These are phyloP conservation scores for Erodium texanum DNA, from an alignment of 441 rosid genomes.

Conservation along the genomic window DNA sequence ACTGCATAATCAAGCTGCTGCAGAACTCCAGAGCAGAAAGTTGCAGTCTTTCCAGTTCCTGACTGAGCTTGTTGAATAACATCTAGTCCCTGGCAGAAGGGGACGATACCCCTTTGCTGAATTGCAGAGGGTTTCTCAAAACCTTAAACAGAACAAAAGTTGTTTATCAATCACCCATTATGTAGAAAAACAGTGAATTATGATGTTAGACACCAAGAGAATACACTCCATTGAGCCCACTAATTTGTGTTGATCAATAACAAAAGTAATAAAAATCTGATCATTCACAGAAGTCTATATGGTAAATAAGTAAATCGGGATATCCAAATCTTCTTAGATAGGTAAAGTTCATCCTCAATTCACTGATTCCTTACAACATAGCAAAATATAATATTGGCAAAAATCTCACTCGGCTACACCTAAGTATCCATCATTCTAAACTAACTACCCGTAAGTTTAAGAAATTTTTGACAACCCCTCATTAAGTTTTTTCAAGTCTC, in stretches of 20 bases:
- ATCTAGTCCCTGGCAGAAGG: constrained; percentile 80
- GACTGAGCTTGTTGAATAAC: constrained; percentile 86
- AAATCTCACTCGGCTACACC: no score
- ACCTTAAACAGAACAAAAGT: constrained; percentile 20
- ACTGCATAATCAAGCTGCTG: constrained; percentile 70
- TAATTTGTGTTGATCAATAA: neutral
- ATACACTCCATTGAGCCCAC: neutral
- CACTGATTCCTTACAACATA: neutral
- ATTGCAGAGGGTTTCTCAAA: constrained; percentile 83
- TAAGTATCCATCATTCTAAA: no score
- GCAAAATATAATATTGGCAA: neutral
- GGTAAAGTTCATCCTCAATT: neutral
- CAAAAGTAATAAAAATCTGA: neutral
- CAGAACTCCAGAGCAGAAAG: constrained; percentile 74
- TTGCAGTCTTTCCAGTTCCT: constrained; percentile 79
- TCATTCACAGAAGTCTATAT: neutral
- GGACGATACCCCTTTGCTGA: constrained; percentile 88
- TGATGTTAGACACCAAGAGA: neutral
- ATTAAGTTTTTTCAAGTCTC: no score
- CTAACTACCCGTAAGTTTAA: no score
- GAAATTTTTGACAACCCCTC: no score
- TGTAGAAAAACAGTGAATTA: neutral
- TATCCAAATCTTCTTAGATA: neutral
- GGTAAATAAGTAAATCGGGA: no score
- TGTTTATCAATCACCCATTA: neutral